These are phyloP conservation scores for Scheffersomyces coipomensis DNA, from an alignment of 805 yeast species.

Conservation along the genomic window DNA sequence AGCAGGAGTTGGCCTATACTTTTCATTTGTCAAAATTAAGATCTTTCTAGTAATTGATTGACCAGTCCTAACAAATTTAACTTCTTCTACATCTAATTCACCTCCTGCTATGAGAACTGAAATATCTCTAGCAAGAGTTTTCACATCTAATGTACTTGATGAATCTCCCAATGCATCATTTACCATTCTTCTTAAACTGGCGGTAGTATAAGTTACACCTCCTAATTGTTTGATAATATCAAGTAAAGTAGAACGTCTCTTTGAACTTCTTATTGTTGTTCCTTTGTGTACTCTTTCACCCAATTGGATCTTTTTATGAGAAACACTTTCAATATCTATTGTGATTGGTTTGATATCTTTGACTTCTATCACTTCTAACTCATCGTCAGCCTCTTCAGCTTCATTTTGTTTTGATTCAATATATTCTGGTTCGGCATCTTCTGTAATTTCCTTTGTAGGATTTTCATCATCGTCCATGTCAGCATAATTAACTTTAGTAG, in stretches of 20 bases:
- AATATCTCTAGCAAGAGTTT: conserved; percentile 40
- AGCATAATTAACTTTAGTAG: neutral
- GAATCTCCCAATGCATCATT: conserved; percentile 26
- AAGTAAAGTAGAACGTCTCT: conserved; percentile 27
- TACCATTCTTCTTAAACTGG: conserved; percentile 27
- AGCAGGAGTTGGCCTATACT: conserved; percentile 23
- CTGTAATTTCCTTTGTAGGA: neutral
- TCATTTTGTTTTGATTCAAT: no score
- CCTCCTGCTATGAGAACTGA: conserved; percentile 20
- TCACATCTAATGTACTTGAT: conserved; percentile 35
- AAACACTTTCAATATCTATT: neutral
- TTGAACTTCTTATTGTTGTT: conserved; percentile 21
- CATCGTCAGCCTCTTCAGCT: neutral
- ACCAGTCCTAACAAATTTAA: conserved; percentile 25
- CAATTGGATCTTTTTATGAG: neutral
- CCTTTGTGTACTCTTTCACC: neutral
- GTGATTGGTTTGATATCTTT: neutral
- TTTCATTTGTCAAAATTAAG: conserved; percentile 27
- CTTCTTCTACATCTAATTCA: conserved; percentile 20
- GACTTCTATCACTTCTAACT: neutral
- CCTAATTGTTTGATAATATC: conserved; percentile 32
- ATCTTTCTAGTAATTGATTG: conserved; percentile 27
- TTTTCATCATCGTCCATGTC: neutral
- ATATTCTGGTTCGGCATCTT: neutral
- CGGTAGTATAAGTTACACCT: conserved; percentile 36